Conservation (phyloP, 441 rosid species). For the Omphalea diandra region DNA sequence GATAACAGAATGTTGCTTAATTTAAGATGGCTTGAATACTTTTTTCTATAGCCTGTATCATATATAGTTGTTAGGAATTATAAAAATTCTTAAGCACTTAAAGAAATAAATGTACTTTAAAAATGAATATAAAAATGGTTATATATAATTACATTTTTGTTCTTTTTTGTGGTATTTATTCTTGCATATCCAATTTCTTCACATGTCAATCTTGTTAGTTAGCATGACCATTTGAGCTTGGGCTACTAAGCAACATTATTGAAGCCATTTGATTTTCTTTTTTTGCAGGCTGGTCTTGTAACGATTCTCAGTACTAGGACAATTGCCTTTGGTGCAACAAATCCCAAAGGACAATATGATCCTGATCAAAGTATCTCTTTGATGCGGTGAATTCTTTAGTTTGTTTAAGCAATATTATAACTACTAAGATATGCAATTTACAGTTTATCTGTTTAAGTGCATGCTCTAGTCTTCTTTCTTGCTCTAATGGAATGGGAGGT, state of each 20-base stretch:
- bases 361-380: slow-evolving; percentile 82
- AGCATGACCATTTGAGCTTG: slow-evolving; percentile 4
- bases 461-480: slow-evolving; percentile 9
- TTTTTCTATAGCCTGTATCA: neutral
- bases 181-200: neutral
- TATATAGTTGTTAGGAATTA: neutral
- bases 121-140: neutral
- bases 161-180: neutral
- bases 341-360: slow-evolving; percentile 98
- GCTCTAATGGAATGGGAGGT: neutral
- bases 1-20: neutral
- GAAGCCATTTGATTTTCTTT: neutral
- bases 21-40: neutral
- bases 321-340: slow-evolving; percentile 92
- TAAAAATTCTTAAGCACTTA: neutral
- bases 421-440: neutral
- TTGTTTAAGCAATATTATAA: neutral
- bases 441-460: neutral
- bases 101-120: neutral
- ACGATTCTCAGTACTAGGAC: slow-evolving; percentile 91
- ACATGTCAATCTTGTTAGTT: slow-evolving; percentile 2
- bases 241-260: slow-evolving; percentile 9
- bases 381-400: slow-evolving; percentile 13
- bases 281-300: slow-evolving; percentile 91
- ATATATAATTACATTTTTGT: neutral